Base-by-base conservation (phyloP, 495 filamentous ascomycete species). In the Penicillium lagena region DNA sequence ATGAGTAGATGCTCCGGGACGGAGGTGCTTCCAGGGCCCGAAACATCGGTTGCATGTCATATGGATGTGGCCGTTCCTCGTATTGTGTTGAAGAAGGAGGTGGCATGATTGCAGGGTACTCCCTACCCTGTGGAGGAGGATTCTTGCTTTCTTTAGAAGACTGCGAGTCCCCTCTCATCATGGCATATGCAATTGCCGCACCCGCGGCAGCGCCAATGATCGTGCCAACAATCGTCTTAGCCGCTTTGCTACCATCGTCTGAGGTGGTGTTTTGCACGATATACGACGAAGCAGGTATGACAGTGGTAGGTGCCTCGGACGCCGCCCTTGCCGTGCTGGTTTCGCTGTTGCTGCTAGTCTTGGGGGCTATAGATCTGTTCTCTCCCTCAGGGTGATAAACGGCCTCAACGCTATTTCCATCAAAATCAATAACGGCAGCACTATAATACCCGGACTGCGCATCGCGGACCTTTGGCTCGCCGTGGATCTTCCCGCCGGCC, bases 151-250 rank as follows among this genome's bases (percentile, higher is more conserved):
- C 52, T 15, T 49, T 39, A 7, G 51, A 33, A 29, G 51, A 58
- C 13, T 59, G 56, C 4, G 48, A 73, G 52, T 57, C 84, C 27
- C 72, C 63, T 49, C 73, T 80, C 44, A 75, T 68, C 68, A 87
- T 82, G 31, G 83, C 80, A 59, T 90, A 91, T 1, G 85, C 83
- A 32, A 89, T 58, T 0, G 82, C 84, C 11, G 83, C 85, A 39
- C 85, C 89, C 3, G 85, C 79, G 8, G 85, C 86, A 12, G 83
- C 88, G 15, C 86, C 89, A 7, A 89, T 78, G 37, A 90, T 75
- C 4, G 84, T 85, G 9, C 87, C 87, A 7, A 93, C 71, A 22
- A 94, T 66, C 2, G 81, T 81, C 49, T 73, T 73, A 15, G 69
- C 68, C 12, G 62, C 59, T 40, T 60, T 71, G 43, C 59, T 63